Evolutionary conservation across 306 rosid species (phyloP), one percentile per base, ranked within the genome.

Genomic region (Dalbergia cultrata): DNA sequence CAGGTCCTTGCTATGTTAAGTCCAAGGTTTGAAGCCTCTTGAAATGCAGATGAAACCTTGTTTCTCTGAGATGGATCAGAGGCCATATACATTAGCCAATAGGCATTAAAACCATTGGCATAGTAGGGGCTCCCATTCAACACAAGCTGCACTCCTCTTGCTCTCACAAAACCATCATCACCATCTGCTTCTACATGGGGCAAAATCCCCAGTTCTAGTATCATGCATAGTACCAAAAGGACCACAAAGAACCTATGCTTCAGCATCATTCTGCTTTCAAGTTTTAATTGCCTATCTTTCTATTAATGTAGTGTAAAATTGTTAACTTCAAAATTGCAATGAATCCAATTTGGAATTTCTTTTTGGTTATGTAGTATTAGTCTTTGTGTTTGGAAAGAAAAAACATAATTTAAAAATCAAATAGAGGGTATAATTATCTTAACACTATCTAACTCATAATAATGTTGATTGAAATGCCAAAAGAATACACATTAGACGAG

Each of bases 91-190:
- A 89, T 90, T 6, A 92, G 54, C 97, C 97, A 92, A 64, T 92
- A 92, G 9, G 94, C 93, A 80, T 92, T 92, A 74, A 92, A 92
- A 21, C 97, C 97, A 22, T 92, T 59, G 41, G 87, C 92, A 57
- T 92, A 90, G 61, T 56, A 90, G 5, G 94, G 94, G 22, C 75
- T 62, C 17, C 91, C 97, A 49, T 92, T 87, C 77, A 90, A 44
- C 13, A 75, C 22, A 21, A 92, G 72, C 39, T 88, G 92, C 4
- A 82, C 75, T 47, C 97, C 97, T 67, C 71, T 90, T 41, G 86
- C 80, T 64, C 68, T 85, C 71, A 92, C 92, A 68, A 88, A 92
- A 63, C 89, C 94, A 60, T 84, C 94, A 18, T 83, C 88, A 63
- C 86, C 92, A 54, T 85, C 87, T 74, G 85, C 85, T 78, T 59